A percentile compares a stretch with the other conserved stretches of the same genome.
phyloP scores from a whole-genome alignment of 2,329 filamentous ascomycete species.

The Bipolaris victoriae region DNA sequence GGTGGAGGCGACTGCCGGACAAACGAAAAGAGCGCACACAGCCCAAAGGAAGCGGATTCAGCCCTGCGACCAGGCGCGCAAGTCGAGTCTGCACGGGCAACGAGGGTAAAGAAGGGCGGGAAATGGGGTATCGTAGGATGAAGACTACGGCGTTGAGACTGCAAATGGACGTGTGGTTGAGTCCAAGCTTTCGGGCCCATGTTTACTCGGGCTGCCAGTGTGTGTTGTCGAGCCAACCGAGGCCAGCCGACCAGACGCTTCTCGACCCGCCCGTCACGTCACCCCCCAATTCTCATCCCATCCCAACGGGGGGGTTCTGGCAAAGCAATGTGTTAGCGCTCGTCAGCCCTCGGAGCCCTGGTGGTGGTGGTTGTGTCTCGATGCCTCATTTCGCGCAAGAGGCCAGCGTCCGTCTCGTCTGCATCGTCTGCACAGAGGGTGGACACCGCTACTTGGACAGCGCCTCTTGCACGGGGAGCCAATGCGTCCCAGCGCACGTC shows the following conservation, averaged over 20 bases:
- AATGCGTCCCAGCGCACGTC: constrained; percentile 1
- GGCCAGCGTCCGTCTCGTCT: background rate
- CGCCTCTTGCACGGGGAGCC: constrained; percentile 9
- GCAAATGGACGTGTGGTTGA: constrained; percentile 29
- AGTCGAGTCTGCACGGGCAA: constrained; percentile 29
- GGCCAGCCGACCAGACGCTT: constrained; percentile 21
- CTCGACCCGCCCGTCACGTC: background rate
- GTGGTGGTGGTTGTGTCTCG: background rate
- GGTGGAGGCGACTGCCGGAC: constrained; percentile 35
- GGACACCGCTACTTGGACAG: constrained; percentile 7
- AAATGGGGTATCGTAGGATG: constrained; percentile 25
- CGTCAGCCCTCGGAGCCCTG: background rate
- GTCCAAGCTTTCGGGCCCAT: constrained; percentile 21
- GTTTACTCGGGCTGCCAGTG: constrained; percentile 16
- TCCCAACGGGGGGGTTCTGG: background rate
- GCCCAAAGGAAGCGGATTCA: constrained; percentile 22
- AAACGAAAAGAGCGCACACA: constrained; percentile 20
- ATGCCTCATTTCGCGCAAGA: too few relatives aligned
- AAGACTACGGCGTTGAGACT: constrained; percentile 33
- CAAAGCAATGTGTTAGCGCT: background rate
- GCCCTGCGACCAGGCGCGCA: constrained; percentile 30
- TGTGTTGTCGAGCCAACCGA: constrained; percentile 19
- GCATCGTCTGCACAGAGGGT: background rate
- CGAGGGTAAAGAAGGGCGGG: constrained; percentile 35
- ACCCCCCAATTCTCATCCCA: background rate